A percentile compares a stretch with the other conserved stretches of the same genome.
These are phyloP conservation scores for Cucumis hystrix DNA, from an alignment of 306 rosid genomes.

Conservation along the genomic window DNA sequence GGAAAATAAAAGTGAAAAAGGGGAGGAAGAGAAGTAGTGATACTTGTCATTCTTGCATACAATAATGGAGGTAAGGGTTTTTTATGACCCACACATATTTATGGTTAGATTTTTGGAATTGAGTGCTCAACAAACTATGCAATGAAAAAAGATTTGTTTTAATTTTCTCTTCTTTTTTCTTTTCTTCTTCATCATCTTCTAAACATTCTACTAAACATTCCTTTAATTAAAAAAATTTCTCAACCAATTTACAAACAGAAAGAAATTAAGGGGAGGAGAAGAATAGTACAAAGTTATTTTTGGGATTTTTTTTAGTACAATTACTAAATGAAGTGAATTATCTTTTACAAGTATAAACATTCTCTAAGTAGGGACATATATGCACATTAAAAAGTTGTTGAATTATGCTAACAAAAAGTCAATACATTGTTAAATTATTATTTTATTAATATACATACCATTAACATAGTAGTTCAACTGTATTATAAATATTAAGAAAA, in stretches of 20 bases:
- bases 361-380: too few relatives aligned
- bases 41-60: neutral
- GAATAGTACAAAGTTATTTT: neutral
- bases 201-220: neutral
- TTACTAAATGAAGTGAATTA: too few relatives aligned
- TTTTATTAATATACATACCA: neutral
- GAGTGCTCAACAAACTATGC: conserved; percentile 3
- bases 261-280: neutral
- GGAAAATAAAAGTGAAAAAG: neutral
- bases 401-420: neutral
- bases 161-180: too few relatives aligned
- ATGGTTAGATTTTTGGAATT: conserved; percentile 1
- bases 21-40: neutral
- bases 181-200: neutral
- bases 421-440: neutral
- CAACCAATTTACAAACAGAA: neutral
- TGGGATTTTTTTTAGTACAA: neutral
- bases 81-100: conserved; percentile 1
- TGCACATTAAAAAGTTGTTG: too few relatives aligned
- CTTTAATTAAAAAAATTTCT: neutral
- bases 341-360: too few relatives aligned
- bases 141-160: neutral
- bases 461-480: neutral
- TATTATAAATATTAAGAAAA: too few relatives aligned
- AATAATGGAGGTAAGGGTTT: conserved; percentile 1